Evolutionary conservation across 345 rosid species (phyloP), one percentile per base, ranked within the genome.

Genomic region (Excoecaria cochinchinensis): DNA sequence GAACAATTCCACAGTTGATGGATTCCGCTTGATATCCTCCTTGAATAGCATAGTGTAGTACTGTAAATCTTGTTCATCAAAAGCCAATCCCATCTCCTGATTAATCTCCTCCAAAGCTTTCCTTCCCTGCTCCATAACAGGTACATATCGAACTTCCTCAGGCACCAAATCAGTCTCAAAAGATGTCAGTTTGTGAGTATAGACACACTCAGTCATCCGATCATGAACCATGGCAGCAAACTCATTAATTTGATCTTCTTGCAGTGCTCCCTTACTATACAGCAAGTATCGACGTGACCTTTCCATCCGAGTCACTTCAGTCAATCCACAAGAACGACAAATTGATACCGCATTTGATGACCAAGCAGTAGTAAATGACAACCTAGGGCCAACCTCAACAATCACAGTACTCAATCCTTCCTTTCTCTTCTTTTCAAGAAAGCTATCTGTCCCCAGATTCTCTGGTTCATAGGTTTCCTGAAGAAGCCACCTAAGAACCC

Each of bases 341-440:
- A 95, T 87, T 1, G 97, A 95, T 42, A 95, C 97, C 19, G 93
- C 97, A 83, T 95, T 95, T 6, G 94, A 74, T 31, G 99, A 95
- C 99, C 97, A 95, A 2, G 97, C 97, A 31, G 99, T 92, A 5
- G 97, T 90, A 72, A 95, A 95, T 12, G 99, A 95, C 76, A 95
- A 65, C 74, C 97, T 82, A 0, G 99, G 97, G 67, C 97, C 97
- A 74, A 91, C 97, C 86, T 95, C 99, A 68, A 90, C 79, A 24
- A 91, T 87, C 53, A 82, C 85, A 42, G 84, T 74, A 78, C 75
- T 74, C 64, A 92, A 79, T 50, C 92, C 92, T 75, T 87, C 92
- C 59, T 86, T 90, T 76, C 50, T 86, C 87, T 87, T 90, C 91
- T 76, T 91, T 81, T 84, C 94, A 0, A 95, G 94, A 84, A 92